A percentile compares a stretch with the other conserved stretches of the same genome.
Conservation (phyloP, 345 rosid species). For the Cardamine resedifolia region DNA sequence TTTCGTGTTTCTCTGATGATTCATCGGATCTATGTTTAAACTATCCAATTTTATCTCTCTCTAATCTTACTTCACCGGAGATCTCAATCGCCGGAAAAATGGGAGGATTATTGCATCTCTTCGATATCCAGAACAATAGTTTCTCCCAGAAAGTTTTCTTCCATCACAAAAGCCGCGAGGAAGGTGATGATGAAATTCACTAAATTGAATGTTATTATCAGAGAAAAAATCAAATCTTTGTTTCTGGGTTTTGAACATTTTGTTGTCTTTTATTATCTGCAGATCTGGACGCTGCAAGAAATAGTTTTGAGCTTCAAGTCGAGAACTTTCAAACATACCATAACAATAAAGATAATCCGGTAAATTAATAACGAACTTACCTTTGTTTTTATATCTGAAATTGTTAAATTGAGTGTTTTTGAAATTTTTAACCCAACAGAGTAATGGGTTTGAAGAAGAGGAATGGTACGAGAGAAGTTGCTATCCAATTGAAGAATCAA, state of each 20-base stretch:
- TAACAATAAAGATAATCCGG: conserved; percentile 46
- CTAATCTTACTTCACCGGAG: not conserved
- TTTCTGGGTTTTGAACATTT: conserved; percentile 20
- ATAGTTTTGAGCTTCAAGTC: conserved; percentile 73
- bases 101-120: conserved; percentile 67
- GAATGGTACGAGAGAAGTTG: conserved; percentile 51
- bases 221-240: conserved; percentile 3
- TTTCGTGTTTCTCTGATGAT: too few relatives aligned
- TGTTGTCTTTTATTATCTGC: conserved; percentile 16
- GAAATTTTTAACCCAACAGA: conserved; percentile 3
- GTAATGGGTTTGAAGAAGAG: conserved; percentile 47
- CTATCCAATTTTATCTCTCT: not conserved
- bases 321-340: conserved; percentile 46
- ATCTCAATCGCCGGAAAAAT: conserved; percentile 29
- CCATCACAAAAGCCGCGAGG: conserved; percentile 48
- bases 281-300: conserved; percentile 84
- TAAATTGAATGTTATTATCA: too few relatives aligned
- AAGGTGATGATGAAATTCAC: conserved; percentile 41
- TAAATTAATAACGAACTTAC: conserved; percentile 29
- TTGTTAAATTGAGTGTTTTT: not conserved
- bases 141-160: conserved; percentile 64
- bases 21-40: conserved; percentile 27
- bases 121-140: conserved; percentile 52
- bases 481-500: conserved; percentile 55
- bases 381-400: not conserved